Evolutionary conservation across 2,329 filamentous ascomycete species (phyloP), one percentile per base, ranked within the genome.

Genomic region (Rhynchosporium graminicola): DNA sequence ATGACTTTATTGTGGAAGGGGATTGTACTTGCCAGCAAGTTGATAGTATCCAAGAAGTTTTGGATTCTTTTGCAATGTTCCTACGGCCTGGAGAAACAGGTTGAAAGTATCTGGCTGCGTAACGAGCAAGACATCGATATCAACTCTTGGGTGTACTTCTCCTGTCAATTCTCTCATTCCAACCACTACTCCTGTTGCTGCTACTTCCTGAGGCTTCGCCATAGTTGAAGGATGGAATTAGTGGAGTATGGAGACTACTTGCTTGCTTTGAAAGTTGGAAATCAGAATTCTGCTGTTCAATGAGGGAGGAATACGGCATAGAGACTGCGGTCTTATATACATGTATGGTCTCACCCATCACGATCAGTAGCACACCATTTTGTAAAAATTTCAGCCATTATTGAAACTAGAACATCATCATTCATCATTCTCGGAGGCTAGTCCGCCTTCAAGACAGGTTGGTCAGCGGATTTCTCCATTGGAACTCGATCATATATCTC

Each of bases 161-260:
- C 43, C 43, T 59, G 42, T 59, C 42, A 59, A 48, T 33, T 48
- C 56, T 48, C 50, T 59, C 56, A 59, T 33, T 48, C 56, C 56
- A 59, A 59, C 42, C 29, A 59, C 56, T 29, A 59, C 56, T 36
- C 56, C 56, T 26, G 55, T 57, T 31, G 55, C 38, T 57, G 55
- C 55, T 57, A 57, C 15, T 46, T 47, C 38, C 26, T 57, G 55
- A 57, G 55, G n/a, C 15, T 57, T 57, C 29, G 55, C 55, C 55
- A 57, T 57, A 26, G 55, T 47, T 57, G 55, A 57, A 31, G n/a
- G 46, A 50, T 50, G 28, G 46, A 50, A 20, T 20, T 20, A 20
- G 20, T 50, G 46, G 29, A 10, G 46, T 28, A 50, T 50, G 29
- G 46, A 3, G 46, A 50, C 46, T 50, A 20, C 20, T 20, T 20